Conservation (phyloP, 1,284 basidiomycete species). For the Veloporphyrellus conicus region DNA sequence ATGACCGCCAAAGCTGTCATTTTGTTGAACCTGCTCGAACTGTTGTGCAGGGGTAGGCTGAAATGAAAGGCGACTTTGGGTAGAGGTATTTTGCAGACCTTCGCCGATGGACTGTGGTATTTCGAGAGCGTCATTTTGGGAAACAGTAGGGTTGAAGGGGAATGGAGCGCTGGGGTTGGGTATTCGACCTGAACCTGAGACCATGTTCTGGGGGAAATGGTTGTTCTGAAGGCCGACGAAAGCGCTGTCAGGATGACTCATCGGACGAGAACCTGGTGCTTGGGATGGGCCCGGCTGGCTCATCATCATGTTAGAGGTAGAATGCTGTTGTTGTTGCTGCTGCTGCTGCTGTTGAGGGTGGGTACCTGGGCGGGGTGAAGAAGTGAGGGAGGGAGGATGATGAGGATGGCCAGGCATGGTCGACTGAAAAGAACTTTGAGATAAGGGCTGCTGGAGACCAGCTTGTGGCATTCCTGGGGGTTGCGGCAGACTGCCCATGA, state of each 20-base stretch:
- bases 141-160: conserved; percentile 40
- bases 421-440: conserved; percentile 43
- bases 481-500: conserved; percentile 51
- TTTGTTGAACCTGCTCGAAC: conserved; percentile 46
- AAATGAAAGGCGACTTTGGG: conserved; percentile 40
- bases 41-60: conserved; percentile 58
- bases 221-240: conserved; percentile 43
- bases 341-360: conserved; percentile 40
- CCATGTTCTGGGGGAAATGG: conserved; percentile 40
- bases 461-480: conserved; percentile 37
- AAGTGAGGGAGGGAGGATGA: conserved; percentile 37
- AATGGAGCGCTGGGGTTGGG: conserved; percentile 35
- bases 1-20: conserved; percentile 32
- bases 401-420: conserved; percentile 34
- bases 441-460: conserved; percentile 40
- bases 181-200: conserved; percentile 36
- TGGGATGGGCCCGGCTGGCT: conserved; percentile 44
- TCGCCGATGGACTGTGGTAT: conserved; percentile 42
- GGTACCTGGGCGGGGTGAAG: conserved; percentile 45
- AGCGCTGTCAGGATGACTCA: conserved; percentile 46
- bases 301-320: conserved; percentile 40
- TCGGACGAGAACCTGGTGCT: conserved; percentile 40
- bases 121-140: conserved; percentile 38
- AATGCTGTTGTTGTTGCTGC: conserved; percentile 39
- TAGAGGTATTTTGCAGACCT: conserved; percentile 37